Evolutionary conservation across 495 filamentous ascomycete species (phyloP).

Genomic region (Penicillium lividum): DNA sequence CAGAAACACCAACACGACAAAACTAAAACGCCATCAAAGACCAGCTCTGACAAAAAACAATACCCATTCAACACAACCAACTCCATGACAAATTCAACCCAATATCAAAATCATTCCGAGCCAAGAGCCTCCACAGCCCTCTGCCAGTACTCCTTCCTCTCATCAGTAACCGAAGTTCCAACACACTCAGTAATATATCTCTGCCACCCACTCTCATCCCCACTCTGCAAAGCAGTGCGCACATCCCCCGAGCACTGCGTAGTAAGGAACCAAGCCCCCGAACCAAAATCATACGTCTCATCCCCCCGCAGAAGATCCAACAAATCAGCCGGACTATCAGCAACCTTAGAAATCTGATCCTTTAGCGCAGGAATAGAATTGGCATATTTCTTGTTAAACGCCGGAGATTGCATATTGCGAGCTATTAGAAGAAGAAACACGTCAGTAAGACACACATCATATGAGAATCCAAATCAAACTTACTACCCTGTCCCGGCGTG

Average conservation of each 20-base stretch:
- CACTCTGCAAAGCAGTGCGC: constrained; percentile 46
- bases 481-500: constrained; percentile 69
- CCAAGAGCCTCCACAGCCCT: constrained; percentile 42
- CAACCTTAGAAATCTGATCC: constrained; percentile 36
- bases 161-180: constrained; percentile 49
- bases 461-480: constrained; percentile 11
- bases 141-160: constrained; percentile 58
- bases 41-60: neutral
- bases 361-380: constrained; percentile 52
- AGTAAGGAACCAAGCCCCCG: constrained; percentile 72
- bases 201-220: constrained; percentile 56
- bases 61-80: neutral
- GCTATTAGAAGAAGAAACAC: constrained; percentile 28
- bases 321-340: constrained; percentile 45
- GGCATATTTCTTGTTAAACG: constrained; percentile 65
- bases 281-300: constrained; percentile 66
- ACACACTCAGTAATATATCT: constrained; percentile 67
- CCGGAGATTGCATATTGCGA: constrained; percentile 71
- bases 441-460: too few relatives aligned
- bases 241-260: constrained; percentile 59
- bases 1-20: neutral
- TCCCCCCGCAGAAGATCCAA: constrained; percentile 60
- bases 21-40: neutral
- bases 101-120: constrained; percentile 6
- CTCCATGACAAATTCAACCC: neutral